Conservation (phyloP, 331 rosid species). For the Erythrophleum ivorense region DNA sequence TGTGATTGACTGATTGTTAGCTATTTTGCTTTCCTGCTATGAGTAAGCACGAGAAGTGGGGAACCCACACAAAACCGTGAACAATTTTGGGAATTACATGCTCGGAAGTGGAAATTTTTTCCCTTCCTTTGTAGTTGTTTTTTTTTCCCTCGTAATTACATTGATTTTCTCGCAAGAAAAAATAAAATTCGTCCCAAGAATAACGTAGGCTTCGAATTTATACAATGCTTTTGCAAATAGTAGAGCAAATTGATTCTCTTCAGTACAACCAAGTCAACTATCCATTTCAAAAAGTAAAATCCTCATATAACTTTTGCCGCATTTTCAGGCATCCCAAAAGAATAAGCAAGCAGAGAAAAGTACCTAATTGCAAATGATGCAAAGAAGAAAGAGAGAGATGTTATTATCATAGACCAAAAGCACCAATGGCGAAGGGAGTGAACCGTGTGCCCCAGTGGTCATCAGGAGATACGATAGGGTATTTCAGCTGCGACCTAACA, state of each 20-base stretch:
- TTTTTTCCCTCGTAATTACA: too few species aligned
- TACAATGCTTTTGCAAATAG: neutral
- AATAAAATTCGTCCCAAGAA: neutral
- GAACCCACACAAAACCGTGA: too few species aligned
- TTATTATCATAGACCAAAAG: too few species aligned
- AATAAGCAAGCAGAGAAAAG: neutral
- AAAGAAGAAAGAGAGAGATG: neutral
- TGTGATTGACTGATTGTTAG: too few species aligned
- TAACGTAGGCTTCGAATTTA: neutral
- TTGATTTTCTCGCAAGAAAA: too few species aligned
- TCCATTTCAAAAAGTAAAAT: neutral
- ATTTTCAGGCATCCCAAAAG: slow-evolving; percentile 16
- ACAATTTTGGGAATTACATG: too few species aligned
- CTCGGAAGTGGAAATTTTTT: too few species aligned
- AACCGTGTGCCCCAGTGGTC: slow-evolving; percentile 53
- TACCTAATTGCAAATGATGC: neutral
- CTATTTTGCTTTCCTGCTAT: too few species aligned
- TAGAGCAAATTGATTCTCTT: neutral
- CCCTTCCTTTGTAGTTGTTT: too few species aligned
- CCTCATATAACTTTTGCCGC: too few species aligned
- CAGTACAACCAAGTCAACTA: neutral
- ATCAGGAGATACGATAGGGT: slow-evolving; percentile 35
- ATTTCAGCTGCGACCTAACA: slow-evolving; percentile 34
- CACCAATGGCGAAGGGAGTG: slow-evolving; percentile 41
- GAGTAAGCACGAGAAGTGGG: too few species aligned